Base-by-base conservation (phyloP, 2,329 filamentous ascomycete species). In the Bipolaris sorokiniana region DNA sequence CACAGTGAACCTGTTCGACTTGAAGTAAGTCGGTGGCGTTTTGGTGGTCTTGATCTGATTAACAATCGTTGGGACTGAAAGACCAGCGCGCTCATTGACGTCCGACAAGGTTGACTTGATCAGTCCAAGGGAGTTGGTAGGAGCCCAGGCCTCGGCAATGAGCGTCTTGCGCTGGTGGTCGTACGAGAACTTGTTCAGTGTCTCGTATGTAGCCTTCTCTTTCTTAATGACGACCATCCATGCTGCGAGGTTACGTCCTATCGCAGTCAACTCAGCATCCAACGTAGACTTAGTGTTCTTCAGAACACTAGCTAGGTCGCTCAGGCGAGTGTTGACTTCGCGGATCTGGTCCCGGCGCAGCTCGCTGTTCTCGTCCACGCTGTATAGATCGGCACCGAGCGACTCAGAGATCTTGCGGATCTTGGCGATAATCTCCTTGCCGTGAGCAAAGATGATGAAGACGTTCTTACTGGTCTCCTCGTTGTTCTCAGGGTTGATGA, bases 201-300 rank as follows among this genome's bases (percentile, higher is more conserved):
- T 94, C 79, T 96, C 89, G 77, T 97, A 99, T 7, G 97, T 92
- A 15, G 92, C 92, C 85, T 99, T 99, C 81, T 99, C 95, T 80
- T 99, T 99, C 82, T 93, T 92, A 70, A 98, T 88, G 54, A 99
- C 87, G 52, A 99, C 90, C 90, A 98, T 95, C 95, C 95, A 99
- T 44, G 93, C 92, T 23, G 93, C 91, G 60, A 99, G 82, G 42
- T 91, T 96, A 65, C 93, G 91, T 26, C 92, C 92, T 73, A 99
- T 98, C 76, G 96, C 93, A 54, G 89, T 90, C 60, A 99, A 84
- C 81, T 99, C 95, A 3, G 91, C 92, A 77, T 96, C 90, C 37
- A 99, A 86, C 4, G 94, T 97, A 63, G 89, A 88, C 82, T 97
- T 96, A 22, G 96, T 99, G 81, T 98, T 99, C 71, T 88, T 88